These are phyloP conservation scores for Nakaseomyces glabratus DNA, from an alignment of 1,139 yeast species.

Conservation along the genomic window DNA sequence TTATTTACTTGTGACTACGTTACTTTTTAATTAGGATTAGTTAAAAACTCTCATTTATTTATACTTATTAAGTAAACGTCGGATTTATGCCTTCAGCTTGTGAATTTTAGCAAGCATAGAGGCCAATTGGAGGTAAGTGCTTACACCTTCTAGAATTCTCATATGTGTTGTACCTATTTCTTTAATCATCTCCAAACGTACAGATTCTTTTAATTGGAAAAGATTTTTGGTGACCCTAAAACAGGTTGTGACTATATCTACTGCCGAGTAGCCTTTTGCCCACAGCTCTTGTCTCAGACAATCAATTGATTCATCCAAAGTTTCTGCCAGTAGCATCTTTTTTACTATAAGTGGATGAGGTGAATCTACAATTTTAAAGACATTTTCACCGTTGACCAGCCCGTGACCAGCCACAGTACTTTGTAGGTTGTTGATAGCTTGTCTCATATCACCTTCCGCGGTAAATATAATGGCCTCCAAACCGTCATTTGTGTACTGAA, in stretches of 20 bases:
- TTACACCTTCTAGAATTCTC: slow-evolving; percentile 89
- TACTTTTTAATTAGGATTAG: no score
- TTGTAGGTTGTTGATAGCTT: slow-evolving; percentile 88
- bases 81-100: slow-evolving; percentile 15
- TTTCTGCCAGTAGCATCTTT: slow-evolving; percentile 54
- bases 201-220: slow-evolving; percentile 55
- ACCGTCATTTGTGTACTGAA: slow-evolving; percentile 82
- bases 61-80: no score
- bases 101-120: slow-evolving; percentile 66
- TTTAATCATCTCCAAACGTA: slow-evolving; percentile 65
- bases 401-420: slow-evolving; percentile 93
- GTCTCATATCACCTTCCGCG: slow-evolving; percentile 99
- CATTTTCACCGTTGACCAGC: slow-evolving; percentile 80
- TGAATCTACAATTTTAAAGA: slow-evolving; percentile 89
- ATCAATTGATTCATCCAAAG: slow-evolving; percentile 62
- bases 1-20: no score
- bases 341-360: slow-evolving; percentile 89
- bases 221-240: slow-evolving; percentile 79
- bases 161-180: slow-evolving; percentile 86
- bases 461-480: slow-evolving; percentile 89
- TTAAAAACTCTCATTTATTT: no score
- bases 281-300: slow-evolving; percentile 57
- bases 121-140: slow-evolving; percentile 74
- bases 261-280: slow-evolving; percentile 88
- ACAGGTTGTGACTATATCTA: slow-evolving; percentile 84